Percentiles rank a stretch among this genome's conserved stretches.
These are phyloP conservation scores for Bimuria novae-zelandiae DNA, from an alignment of 2,329 filamentous ascomycete genomes.

Conservation along the genomic window DNA sequence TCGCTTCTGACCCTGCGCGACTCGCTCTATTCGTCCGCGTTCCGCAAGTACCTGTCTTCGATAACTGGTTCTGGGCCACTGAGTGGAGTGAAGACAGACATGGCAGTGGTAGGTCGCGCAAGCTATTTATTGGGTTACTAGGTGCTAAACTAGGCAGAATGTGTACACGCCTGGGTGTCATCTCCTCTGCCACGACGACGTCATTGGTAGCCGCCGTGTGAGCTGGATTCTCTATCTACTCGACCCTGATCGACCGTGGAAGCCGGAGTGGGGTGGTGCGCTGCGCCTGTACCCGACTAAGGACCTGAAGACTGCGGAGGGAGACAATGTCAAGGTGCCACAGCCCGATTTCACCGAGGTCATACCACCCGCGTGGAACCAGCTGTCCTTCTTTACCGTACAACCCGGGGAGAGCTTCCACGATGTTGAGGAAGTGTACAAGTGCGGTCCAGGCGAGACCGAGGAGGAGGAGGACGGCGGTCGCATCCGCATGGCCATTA, in stretches of 20 bases:
- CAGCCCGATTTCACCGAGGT: slow-evolving; percentile 76
- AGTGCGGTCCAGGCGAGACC: slow-evolving; percentile 63
- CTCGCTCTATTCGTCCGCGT: slow-evolving; percentile 86
- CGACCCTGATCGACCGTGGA: slow-evolving; percentile 89
- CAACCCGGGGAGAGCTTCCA: slow-evolving; percentile 99
- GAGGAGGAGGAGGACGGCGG: slow-evolving; percentile 70
- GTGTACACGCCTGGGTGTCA: slow-evolving; percentile 97
- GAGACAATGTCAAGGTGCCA: slow-evolving; percentile 78
- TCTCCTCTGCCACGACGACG: slow-evolving; percentile 95
- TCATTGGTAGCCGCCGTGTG: slow-evolving; percentile 93
- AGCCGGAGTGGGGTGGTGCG: slow-evolving; percentile 89
- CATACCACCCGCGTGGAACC: slow-evolving; percentile 95
- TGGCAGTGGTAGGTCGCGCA: slow-evolving; percentile 72
- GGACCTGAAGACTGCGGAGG: slow-evolving; percentile 67
- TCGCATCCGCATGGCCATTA: slow-evolving; percentile 93
- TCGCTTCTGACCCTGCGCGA: slow-evolving; percentile 92
- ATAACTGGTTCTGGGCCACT: slow-evolving; percentile 86
- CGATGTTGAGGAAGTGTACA: slow-evolving; percentile 97
- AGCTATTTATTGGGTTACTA: background rate
- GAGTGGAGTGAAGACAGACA: slow-evolving; percentile 93
- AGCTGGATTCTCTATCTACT: slow-evolving; percentile 97
- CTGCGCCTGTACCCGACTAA: slow-evolving; percentile 81
- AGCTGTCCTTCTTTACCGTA: slow-evolving; percentile 96
- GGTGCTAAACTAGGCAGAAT: slow-evolving; percentile 56
- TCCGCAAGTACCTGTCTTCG: slow-evolving; percentile 84